These are phyloP conservation scores for Tubosaeta brunneosetosa DNA, from an alignment of 768 basidiomycete species.

Conservation along the genomic window DNA sequence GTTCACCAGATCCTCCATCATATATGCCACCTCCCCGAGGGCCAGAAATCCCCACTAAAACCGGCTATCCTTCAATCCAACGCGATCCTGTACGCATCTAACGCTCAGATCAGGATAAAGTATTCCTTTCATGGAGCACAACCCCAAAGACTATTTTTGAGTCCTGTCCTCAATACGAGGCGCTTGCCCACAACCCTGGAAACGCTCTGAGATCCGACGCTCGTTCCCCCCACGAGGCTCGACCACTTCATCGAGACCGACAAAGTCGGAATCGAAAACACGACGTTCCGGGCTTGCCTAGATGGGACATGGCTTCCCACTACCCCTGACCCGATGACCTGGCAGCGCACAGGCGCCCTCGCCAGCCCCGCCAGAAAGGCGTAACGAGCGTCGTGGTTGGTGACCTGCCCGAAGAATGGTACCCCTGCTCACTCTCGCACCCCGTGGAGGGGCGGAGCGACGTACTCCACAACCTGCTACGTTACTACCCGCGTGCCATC, in stretches of 20 bases:
- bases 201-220: constrained; percentile 45
- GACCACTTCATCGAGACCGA: constrained; percentile 57
- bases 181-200: constrained; percentile 48
- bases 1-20: constrained; percentile 72
- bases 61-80: constrained; percentile 71
- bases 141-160: constrained; percentile 58
- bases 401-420: constrained; percentile 73
- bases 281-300: constrained; percentile 66
- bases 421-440: constrained; percentile 68
- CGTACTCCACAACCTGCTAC: constrained; percentile 50
- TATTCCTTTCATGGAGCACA: constrained; percentile 29
- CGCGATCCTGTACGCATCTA: constrained; percentile 53
- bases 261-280: constrained; percentile 44
- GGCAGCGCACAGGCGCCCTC: constrained; percentile 60
- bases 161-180: constrained; percentile 56
- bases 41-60: constrained; percentile 55
- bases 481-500: constrained; percentile 55
- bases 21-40: constrained; percentile 56
- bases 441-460: constrained; percentile 47
- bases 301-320: constrained; percentile 55
- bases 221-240: constrained; percentile 47
- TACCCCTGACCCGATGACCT: constrained; percentile 56
- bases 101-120: neutral
- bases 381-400: constrained; percentile 61
- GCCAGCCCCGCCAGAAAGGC: constrained; percentile 52